Evolutionary conservation across 1,139 yeast species (phyloP).

Genomic region (Debaryomycetaceae sp.): DNA sequence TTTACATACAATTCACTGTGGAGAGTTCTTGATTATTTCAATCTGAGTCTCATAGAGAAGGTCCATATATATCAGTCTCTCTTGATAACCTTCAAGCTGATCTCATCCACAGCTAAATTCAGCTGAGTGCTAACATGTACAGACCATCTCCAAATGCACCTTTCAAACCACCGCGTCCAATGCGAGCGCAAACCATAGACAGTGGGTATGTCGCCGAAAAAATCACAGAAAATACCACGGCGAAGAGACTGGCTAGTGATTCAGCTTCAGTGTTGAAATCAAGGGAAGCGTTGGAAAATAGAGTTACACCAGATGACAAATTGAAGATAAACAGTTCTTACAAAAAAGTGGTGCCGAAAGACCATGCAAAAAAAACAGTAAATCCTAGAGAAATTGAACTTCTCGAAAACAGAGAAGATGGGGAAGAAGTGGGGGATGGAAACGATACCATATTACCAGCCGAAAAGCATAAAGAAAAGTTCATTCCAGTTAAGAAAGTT

Average conservation of each 20-base stretch:
- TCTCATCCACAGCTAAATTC: too few species aligned
- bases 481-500: neutral
- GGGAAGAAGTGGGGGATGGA: too few species aligned
- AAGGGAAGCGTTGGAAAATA: neutral
- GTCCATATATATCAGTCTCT: too few species aligned
- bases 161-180: conserved; percentile 33
- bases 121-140: conserved; percentile 12
- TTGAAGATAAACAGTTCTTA: neutral
- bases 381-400: too few species aligned
- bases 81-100: too few species aligned
- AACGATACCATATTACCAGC: too few species aligned
- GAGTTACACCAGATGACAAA: neutral
- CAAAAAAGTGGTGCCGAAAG: neutral
- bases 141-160: conserved; percentile 27
- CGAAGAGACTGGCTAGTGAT: neutral
- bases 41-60: too few species aligned
- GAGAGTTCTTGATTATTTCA: too few species aligned
- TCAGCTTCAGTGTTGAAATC: neutral
- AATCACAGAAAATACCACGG: neutral
- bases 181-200: conserved; percentile 3
- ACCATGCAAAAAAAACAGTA: too few species aligned
- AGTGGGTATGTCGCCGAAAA: neutral
- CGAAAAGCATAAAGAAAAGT: too few species aligned
- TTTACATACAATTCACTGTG: too few species aligned
- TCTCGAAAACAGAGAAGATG: too few species aligned